Evolutionary conservation across 257 asterid species (phyloP), one percentile per base, ranked within the genome.

Genomic region (Solanum megistacrolobum): DNA sequence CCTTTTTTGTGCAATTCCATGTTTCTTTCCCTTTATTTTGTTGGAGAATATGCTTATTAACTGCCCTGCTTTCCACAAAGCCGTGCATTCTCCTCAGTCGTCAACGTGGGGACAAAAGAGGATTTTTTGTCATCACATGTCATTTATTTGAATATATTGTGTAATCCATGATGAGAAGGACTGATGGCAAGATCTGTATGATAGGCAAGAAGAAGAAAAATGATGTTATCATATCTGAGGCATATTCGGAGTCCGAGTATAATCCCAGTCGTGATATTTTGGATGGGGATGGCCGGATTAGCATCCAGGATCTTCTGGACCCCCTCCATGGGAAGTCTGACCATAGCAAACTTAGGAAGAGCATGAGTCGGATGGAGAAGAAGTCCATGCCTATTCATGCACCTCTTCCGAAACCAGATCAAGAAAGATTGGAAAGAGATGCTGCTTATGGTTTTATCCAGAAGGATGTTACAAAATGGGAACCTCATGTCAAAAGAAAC

Each of bases 221-320:
- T 88, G 94, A 93, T 83, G 76, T 88, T 41, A 78, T 95, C 86
- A 52, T 94, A 35, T 91, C 96, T 18, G 98, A 95, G 94, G 95
- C 96, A 66, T 95, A 96, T 92, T 97, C 98, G 7, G 99, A 97
- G 92, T 97, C 99, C 13, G 99, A 97, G 89, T 94, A 85, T 87
- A 96, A 96, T 91, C 98, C 98, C 31, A 94, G 92, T 81, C 88
- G 95, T 32, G 96, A 95, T 91, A 90, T 93, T 90, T 93, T 96
- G 74, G 95, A 92, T 88, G 98, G 96, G 72, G 93, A 89, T 86
- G 97, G 96, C 78, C 93, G 78, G 85, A 92, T 96, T 86, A 95
- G 95, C 92, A 88, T 96, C 86, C 82, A 89, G 23, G 99, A 96
- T 87, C 98, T 97, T 91, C 78, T 95, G 93, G 94, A 92, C 55